phyloP scores from a whole-genome alignment of 345 rosid genomes.

The Ceriops zippeliana region DNA sequence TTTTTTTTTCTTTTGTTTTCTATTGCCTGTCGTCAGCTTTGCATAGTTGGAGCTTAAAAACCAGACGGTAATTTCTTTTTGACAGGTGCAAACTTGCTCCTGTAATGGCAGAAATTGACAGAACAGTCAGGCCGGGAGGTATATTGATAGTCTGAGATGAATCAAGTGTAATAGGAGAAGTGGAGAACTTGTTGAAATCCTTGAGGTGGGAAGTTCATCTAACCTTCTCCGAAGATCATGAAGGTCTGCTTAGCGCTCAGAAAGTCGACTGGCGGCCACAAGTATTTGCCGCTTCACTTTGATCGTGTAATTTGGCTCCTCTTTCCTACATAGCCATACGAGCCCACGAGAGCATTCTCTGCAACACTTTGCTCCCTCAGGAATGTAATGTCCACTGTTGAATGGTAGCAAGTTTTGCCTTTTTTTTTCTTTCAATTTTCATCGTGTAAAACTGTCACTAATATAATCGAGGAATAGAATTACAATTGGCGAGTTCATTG shows the following conservation, averaged over 20 bases:
- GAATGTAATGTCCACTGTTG: not conserved
- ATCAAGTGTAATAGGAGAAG: constrained; percentile 59
- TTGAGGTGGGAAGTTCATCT: constrained; percentile 80
- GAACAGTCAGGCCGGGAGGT: constrained; percentile 95
- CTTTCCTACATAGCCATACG: not conserved
- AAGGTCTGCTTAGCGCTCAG: constrained; percentile 88
- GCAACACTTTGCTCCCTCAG: not conserved
- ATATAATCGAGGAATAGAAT: not conserved
- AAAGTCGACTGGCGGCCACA: constrained; percentile 89
- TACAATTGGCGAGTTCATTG: not conserved
- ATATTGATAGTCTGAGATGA: constrained; percentile 74
- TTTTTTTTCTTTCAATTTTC: not conserved
- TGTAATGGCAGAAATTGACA: constrained; percentile 84
- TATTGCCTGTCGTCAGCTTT: no score
- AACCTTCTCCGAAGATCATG: constrained; percentile 69
- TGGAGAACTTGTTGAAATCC: constrained; percentile 75
- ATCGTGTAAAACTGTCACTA: constrained; percentile 5
- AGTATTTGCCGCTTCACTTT: constrained; percentile 36
- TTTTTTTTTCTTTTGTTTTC: no score
- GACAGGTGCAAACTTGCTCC: constrained; percentile 80
- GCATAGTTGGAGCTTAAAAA: not conserved
- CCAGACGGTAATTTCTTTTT: not conserved
- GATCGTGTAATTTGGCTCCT: constrained; percentile 11
- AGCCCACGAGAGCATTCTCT: not conserved
- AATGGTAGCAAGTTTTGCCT: not conserved